Evolutionary conservation across 768 basidiomycete species (phyloP).

Genomic region (Mycena rosella): DNA sequence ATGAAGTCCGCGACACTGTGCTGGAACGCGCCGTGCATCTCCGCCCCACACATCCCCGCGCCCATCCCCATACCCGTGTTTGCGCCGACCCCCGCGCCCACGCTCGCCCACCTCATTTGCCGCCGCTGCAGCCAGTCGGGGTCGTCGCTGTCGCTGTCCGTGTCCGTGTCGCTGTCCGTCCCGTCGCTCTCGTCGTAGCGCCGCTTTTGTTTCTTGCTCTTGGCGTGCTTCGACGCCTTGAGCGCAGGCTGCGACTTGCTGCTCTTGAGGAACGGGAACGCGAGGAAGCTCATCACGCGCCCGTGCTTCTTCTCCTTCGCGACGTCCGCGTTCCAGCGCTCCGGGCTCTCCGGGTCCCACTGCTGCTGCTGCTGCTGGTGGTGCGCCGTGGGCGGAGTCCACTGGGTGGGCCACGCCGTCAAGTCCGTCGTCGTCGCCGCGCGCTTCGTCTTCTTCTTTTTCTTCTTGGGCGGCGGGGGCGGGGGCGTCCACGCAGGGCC

Average conservation of each 20-base stretch:
- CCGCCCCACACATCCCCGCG: background rate
- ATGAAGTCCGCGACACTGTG: slow-evolving; percentile 33
- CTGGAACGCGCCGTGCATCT: slow-evolving; percentile 4
- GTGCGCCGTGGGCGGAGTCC: background rate
- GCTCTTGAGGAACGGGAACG: slow-evolving; percentile 26
- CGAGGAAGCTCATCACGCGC: slow-evolving; percentile 23
- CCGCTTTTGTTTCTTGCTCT: background rate
- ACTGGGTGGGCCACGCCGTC: slow-evolving; percentile 26
- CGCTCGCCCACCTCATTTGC: slow-evolving; percentile 22
- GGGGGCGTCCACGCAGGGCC: slow-evolving; percentile 2
- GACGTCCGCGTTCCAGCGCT: slow-evolving; percentile 31
- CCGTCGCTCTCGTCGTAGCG: slow-evolving; percentile 9
- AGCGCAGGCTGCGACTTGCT: slow-evolving; percentile 14
- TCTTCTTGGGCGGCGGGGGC: slow-evolving; percentile 9
- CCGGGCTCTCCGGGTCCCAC: slow-evolving; percentile 26
- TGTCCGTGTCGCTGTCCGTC: slow-evolving; percentile 16
- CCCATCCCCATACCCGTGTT: background rate
- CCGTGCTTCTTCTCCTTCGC: slow-evolving; percentile 30
- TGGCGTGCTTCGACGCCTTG: background rate
- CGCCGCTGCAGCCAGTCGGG: slow-evolving; percentile 20
- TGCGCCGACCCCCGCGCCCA: background rate
- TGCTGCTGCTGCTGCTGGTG: background rate
- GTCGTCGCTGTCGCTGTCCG: slow-evolving; percentile 17
- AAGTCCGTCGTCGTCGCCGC: slow-evolving; percentile 18
- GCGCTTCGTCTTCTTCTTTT: slow-evolving; percentile 14